Percentiles rank a stretch among this genome's conserved stretches.
These are phyloP conservation scores for Fusarium sp. DNA, from an alignment of 2,329 filamentous ascomycete genomes.

Conservation along the genomic window DNA sequence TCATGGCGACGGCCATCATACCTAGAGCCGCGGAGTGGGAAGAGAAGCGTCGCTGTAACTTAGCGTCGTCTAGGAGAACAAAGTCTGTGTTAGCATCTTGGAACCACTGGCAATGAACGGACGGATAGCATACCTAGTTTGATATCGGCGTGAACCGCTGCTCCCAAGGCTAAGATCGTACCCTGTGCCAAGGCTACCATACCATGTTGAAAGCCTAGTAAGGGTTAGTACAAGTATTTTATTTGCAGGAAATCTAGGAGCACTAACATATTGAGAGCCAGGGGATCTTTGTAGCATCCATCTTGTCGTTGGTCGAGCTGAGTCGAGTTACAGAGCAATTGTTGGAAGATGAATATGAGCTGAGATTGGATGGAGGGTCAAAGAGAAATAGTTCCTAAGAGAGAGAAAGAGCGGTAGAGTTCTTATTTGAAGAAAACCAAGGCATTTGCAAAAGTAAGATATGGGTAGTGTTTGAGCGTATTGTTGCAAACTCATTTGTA, in stretches of 20 bases:
- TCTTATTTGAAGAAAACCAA: not conserved
- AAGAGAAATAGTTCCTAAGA: not conserved
- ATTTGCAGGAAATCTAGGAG: not conserved
- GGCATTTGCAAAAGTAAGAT: not conserved
- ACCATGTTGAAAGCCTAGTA: not conserved
- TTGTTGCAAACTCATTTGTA: not conserved
- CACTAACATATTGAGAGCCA: not conserved
- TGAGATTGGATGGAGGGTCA: not conserved
- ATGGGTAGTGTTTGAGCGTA: not conserved
- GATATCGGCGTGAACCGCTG: not conserved
- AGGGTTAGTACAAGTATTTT: not conserved
- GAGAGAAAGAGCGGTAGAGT: too few relatives aligned
- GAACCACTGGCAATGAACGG: not conserved
- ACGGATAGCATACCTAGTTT: not conserved
- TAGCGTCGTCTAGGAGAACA: too few relatives aligned
- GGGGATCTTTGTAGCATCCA: not conserved
- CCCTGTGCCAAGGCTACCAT: not conserved
- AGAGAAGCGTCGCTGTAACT: not conserved
- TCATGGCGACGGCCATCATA: not conserved
- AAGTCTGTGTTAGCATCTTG: not conserved
- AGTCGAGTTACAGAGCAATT: not conserved
- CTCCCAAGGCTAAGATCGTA: not conserved
- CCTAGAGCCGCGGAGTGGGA: not conserved
- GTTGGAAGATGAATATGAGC: not conserved
- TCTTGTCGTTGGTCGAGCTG: not conserved